Base-by-base conservation (phyloP, 1,284 basidiomycete species). In the Mycena sp. region DNA sequence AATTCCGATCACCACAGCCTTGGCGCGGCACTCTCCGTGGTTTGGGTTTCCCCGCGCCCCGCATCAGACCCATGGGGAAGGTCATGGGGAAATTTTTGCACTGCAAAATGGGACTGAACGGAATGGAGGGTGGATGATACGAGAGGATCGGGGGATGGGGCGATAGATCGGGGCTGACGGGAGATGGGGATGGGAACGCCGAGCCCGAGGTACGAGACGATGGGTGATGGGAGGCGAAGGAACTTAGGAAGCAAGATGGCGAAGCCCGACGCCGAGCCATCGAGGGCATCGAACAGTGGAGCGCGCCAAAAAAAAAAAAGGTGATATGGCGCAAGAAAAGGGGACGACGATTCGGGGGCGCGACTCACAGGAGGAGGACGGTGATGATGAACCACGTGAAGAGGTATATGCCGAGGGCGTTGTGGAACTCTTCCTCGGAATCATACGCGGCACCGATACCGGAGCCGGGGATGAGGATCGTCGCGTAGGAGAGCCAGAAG, bases 401-500 rank as follows among this genome's bases (percentile, higher is more conserved):
- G 54, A 92, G 81, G 72, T 85, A 92, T 62, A 92, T 84, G 0
- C 87, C 90, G 37, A 92, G 64, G 0, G 91, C 91, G 53, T 83
- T 80, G 6, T 72, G 51, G 28, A 92, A 76, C 74, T 90, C 84
- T 1, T 69, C 70, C 2, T 69, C 58, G 6, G 72, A 70, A 1
- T 56, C 60, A 38, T 87, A 92, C 1, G 89, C 84, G 0, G 76
- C 73, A 12, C 76, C 45, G 59, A 96, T 83, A 7, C 87, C 88
- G 4, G 83, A 85, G 38, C 81, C 80, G 21, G 92, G 92, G 64
- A 90, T 83, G 71, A 88, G 77, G 65, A 91, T 85, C 0, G 85
- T 80, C 7, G 85, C 90, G 59, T 87, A 94, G 4, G 91, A 92
- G 77, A 94, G 78, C 93, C 93, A 94, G 82, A 95, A 95, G 2